phyloP scores from a whole-genome alignment of 2,329 filamentous ascomycete species.

The Drechslerella dactyloides region DNA sequence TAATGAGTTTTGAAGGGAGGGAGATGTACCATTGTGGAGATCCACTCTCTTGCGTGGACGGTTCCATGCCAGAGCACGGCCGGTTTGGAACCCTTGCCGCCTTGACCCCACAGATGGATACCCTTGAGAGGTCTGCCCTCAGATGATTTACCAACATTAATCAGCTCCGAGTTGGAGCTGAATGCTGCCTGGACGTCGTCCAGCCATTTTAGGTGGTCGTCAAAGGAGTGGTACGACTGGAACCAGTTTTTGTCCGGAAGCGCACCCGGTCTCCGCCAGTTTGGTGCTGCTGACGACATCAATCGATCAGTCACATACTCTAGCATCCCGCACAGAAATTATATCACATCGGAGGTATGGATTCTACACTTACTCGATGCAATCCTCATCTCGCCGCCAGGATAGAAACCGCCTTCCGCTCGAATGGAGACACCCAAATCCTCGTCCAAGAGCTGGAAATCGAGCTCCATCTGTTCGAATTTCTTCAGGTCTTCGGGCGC shows the following conservation, averaged over 20 bases:
- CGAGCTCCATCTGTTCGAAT: conserved; percentile 30
- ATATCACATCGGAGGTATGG: too few relatives aligned
- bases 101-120: conserved; percentile 62
- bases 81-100: conserved; percentile 54
- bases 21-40: conserved; percentile 59
- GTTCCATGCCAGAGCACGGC: conserved; percentile 66
- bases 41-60: conserved; percentile 69
- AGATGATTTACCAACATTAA: conserved; percentile 62
- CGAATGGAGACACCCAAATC: conserved; percentile 30
- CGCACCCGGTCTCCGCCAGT: conserved; percentile 1
- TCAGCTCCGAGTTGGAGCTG: conserved; percentile 61
- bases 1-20: too few relatives aligned
- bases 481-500: conserved; percentile 29
- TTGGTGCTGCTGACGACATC: conserved; percentile 20
- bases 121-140: conserved; percentile 60
- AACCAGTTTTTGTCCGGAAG: conserved; percentile 59
- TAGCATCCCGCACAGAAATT: too few relatives aligned
- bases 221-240: conserved; percentile 63
- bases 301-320: too few relatives aligned
- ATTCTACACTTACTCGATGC: conserved; percentile 17
- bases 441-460: conserved; percentile 22
- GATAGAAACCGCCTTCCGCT: conserved; percentile 28
- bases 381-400: conserved; percentile 7
- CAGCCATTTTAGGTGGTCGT: conserved; percentile 63
- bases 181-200: conserved; percentile 61